phyloP scores from a whole-genome alignment of 768 basidiomycete species.

The Leccinum subgranulosum region DNA sequence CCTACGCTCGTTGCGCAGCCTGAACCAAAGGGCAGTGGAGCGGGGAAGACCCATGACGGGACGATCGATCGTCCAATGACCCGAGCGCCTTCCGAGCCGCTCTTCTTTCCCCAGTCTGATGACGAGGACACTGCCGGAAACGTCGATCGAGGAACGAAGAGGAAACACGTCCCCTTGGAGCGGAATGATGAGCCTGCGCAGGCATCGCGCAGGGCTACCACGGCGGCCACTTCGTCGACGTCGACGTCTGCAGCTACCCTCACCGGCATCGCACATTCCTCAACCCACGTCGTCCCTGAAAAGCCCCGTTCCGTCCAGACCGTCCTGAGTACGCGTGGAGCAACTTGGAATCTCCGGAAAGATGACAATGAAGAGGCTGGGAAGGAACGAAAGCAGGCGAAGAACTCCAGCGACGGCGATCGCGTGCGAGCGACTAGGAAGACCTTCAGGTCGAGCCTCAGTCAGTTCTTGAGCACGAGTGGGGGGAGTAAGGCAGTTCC shows the following conservation, averaged over 20 bases:
- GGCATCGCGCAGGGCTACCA: background rate
- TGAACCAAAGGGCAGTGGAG: background rate
- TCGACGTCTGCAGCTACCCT: background rate
- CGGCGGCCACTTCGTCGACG: background rate
- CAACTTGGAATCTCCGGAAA: constrained; percentile 44
- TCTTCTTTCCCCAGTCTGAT: constrained; percentile 28
- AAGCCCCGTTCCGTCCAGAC: constrained; percentile 35
- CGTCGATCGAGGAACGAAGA: constrained; percentile 1
- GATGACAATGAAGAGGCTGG: constrained; percentile 12
- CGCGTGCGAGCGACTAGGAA: constrained; percentile 17
- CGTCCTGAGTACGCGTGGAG: constrained; percentile 49
- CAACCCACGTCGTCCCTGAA: background rate
- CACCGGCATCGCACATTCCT: background rate
- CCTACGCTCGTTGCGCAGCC: constrained; percentile 17
- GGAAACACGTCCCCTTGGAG: background rate
- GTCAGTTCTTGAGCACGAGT: constrained; percentile 53
- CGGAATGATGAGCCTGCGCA: background rate
- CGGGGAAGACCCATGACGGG: background rate
- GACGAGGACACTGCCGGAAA: background rate
- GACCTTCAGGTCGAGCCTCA: constrained; percentile 46
- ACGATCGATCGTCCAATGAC: constrained; percentile 7
- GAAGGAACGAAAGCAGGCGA: constrained; percentile 39
- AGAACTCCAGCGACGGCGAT: constrained; percentile 13
- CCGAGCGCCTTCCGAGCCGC: constrained; percentile 18
- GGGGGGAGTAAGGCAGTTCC: constrained; percentile 35